phyloP scores from a whole-genome alignment of 352 stramenopile genomes.

The Pythium aristosporum region DNA sequence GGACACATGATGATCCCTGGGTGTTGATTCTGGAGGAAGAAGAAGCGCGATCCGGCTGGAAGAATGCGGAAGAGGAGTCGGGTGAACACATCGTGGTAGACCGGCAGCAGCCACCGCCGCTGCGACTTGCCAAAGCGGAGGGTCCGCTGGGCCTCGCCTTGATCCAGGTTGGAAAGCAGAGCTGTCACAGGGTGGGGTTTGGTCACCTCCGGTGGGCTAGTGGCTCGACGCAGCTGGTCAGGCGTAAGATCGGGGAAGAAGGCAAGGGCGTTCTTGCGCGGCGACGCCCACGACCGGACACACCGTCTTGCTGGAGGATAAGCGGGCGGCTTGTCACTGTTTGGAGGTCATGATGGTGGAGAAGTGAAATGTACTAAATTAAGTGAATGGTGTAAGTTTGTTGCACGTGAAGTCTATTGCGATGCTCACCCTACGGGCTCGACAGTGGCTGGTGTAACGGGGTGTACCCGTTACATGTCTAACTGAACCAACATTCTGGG shows the following conservation, averaged over 20 bases:
- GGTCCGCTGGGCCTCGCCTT: not conserved
- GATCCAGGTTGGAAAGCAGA: not conserved
- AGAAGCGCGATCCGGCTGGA: not conserved
- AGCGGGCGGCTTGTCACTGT: no score
- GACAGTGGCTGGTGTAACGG: no score
- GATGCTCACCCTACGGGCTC: no score
- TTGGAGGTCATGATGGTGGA: no score
- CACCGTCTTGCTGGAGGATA: no score
- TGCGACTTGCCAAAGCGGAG: not conserved
- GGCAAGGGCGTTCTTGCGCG: not conserved
- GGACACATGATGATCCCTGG: not conserved
- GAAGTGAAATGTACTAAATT: no score
- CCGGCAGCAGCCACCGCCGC: slow-evolving; percentile 1
- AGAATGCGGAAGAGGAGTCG: slow-evolving; percentile 7
- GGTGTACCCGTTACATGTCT: no score
- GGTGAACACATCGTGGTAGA: slow-evolving; percentile 11
- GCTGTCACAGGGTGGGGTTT: not conserved
- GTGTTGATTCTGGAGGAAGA: not conserved
- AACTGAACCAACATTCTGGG: no score
- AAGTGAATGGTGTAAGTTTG: no score
- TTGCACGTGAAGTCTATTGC: no score
- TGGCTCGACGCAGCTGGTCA: not conserved
- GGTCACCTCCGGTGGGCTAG: not conserved
- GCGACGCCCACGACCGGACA: not conserved
- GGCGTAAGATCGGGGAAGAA: not conserved